A percentile compares a stretch with the other conserved stretches of the same genome.
Evolutionary conservation across 2,329 filamentous ascomycete genomes (phyloP).

Genomic region (Gnomoniopsis sp.): DNA sequence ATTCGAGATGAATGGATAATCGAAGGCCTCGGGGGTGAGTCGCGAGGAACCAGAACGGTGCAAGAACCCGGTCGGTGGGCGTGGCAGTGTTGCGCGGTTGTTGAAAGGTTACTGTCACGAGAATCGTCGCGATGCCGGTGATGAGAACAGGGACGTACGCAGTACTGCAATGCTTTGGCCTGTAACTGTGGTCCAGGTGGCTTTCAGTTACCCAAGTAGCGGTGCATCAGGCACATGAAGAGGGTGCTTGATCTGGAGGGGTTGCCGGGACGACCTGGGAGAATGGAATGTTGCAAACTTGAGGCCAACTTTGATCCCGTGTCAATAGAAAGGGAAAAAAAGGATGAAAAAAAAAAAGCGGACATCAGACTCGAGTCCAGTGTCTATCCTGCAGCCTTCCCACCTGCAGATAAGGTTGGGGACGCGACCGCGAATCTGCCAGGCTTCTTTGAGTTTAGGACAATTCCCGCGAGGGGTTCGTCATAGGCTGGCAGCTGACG

Average conservation of each 20-base stretch:
- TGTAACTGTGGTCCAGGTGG: background rate
- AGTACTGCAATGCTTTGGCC: background rate
- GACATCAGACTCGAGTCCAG: no score
- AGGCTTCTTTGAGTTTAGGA: slow-evolving; percentile 6
- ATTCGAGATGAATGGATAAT: background rate
- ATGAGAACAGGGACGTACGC: background rate
- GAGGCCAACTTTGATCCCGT: slow-evolving; percentile 5
- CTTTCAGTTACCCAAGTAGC: background rate
- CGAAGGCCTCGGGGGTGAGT: background rate
- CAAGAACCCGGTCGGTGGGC: background rate
- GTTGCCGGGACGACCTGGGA: slow-evolving; percentile 13
- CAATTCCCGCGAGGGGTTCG: background rate
- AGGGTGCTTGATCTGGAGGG: background rate
- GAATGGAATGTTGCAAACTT: background rate
- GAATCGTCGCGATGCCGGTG: background rate
- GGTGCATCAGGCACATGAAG: background rate
- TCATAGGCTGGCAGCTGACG: slow-evolving; percentile 7
- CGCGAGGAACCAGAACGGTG: background rate
- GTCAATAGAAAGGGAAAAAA: slow-evolving; percentile 7
- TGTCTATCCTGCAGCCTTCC: background rate
- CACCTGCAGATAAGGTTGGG: background rate
- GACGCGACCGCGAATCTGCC: slow-evolving; percentile 9
- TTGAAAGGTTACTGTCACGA: background rate
- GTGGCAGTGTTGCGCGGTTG: background rate
- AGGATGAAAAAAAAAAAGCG: background rate